These are phyloP conservation scores for Spathaspora girioi DNA, from an alignment of 805 yeast species.

Conservation along the genomic window DNA sequence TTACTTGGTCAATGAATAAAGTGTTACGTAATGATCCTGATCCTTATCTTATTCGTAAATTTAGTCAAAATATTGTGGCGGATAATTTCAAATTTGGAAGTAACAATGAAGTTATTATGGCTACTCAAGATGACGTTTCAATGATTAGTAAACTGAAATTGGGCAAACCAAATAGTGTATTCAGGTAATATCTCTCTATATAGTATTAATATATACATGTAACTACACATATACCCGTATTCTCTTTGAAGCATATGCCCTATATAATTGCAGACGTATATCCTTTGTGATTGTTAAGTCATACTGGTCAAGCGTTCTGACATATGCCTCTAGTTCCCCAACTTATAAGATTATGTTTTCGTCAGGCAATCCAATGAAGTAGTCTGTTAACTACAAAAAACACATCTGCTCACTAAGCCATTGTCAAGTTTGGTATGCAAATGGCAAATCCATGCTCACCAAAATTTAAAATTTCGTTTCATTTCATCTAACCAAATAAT, in stretches of 20 bases:
- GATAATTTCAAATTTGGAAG: slow-evolving; percentile 78
- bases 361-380: no score
- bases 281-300: no score
- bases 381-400: no score
- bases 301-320: no score
- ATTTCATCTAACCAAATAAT: slow-evolving; percentile 59
- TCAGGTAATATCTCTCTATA: not conserved
- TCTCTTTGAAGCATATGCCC: no score
- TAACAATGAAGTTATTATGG: slow-evolving; percentile 65
- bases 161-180: slow-evolving; percentile 24
- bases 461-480: slow-evolving; percentile 49
- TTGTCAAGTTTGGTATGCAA: no score
- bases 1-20: slow-evolving; percentile 72
- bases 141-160: slow-evolving; percentile 61
- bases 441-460: slow-evolving; percentile 5
- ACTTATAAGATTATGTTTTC: no score
- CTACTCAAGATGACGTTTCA: slow-evolving; percentile 73
- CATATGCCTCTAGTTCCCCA: no score
- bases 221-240: no score
- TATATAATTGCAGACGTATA: no score
- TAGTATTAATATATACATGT: not conserved
- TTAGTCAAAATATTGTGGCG: slow-evolving; percentile 59
- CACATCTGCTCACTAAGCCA: no score
- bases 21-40: slow-evolving; percentile 44
- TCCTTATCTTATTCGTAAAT: slow-evolving; percentile 58